Percentiles rank a stretch among this genome's conserved stretches.
These are phyloP conservation scores for Clonostachys solani DNA, from an alignment of 2,329 filamentous ascomycete genomes.

Conservation along the genomic window DNA sequence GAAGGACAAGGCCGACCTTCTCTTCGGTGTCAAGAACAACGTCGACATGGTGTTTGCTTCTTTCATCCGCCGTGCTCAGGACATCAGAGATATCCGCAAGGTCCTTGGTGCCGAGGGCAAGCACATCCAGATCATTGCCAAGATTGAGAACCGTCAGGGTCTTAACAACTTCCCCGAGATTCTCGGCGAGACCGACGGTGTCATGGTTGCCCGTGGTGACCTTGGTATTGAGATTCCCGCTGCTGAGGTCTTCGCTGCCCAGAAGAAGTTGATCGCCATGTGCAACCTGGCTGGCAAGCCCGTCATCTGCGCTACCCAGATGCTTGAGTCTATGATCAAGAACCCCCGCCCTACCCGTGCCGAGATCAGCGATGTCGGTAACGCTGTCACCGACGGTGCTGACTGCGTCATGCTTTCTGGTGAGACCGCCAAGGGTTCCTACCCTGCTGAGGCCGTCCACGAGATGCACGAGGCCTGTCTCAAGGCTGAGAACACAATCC, in stretches of 20 bases:
- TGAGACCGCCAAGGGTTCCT: constrained; percentile 96
- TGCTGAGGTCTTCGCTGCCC: constrained; percentile 96
- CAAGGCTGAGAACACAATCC: constrained; percentile 94
- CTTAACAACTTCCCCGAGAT: constrained; percentile 99
- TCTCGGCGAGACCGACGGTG: constrained; percentile 90
- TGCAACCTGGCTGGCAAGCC: constrained; percentile 99
- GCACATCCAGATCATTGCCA: constrained; percentile 99
- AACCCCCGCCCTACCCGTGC: constrained; percentile 97
- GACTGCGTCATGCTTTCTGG: constrained; percentile 99
- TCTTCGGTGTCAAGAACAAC: constrained; percentile 95
- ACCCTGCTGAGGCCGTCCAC: constrained; percentile 84
- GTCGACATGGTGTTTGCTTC: constrained; percentile 99
- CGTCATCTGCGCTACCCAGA: constrained; percentile 97
- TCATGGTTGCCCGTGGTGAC: constrained; percentile 99
- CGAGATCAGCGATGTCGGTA: constrained; percentile 97
- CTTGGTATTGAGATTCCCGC: constrained; percentile 95
- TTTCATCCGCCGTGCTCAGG: constrained; percentile 91
- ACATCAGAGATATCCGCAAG: constrained; percentile 88
- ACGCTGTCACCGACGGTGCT: constrained; percentile 93
- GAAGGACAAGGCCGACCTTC: constrained; percentile 93
- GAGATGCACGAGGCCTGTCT: constrained; percentile 99
- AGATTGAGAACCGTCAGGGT: constrained; percentile 99
- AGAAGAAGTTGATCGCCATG: constrained; percentile 99
- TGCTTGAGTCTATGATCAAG: constrained; percentile 99
- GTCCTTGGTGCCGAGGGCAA: constrained; percentile 89